Evolutionary conservation across 1,139 yeast species (phyloP).

Genomic region (Sporopachydermia cereana): DNA sequence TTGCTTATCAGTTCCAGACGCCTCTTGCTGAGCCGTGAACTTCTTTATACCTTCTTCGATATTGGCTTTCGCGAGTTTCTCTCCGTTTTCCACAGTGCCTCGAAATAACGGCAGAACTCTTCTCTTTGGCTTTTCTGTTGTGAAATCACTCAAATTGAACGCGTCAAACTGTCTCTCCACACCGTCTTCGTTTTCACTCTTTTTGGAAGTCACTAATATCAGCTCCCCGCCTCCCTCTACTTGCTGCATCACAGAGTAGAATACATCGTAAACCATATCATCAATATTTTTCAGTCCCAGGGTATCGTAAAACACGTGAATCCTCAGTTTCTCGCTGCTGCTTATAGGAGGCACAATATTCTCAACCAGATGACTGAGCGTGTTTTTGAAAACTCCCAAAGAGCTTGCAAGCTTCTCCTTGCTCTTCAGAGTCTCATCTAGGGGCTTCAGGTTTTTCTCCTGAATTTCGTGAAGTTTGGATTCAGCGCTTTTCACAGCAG

Average conservation of each 20-base stretch:
- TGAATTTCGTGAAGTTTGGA: constrained; percentile 27
- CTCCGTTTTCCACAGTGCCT: constrained; percentile 80
- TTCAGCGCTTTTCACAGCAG: constrained; percentile 48
- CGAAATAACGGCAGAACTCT: constrained; percentile 57
- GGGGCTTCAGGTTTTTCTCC: constrained; percentile 15
- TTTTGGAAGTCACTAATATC: constrained; percentile 36
- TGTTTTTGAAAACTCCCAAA: constrained; percentile 27
- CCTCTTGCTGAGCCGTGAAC: constrained; percentile 24
- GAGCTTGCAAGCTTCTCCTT: constrained; percentile 14
- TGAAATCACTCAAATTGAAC: constrained; percentile 7
- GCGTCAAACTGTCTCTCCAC: constrained; percentile 25
- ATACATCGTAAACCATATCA: constrained; percentile 51
- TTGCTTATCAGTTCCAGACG: constrained; percentile 10
- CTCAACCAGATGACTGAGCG: constrained; percentile 35
- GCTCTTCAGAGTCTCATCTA: constrained; percentile 21
- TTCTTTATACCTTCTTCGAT: constrained; percentile 59
- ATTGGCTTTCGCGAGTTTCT: constrained; percentile 77
- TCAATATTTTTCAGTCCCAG: constrained; percentile 60
- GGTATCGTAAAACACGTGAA: constrained; percentile 78
- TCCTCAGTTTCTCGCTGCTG: constrained; percentile 63
- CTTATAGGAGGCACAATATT: constrained; percentile 43
- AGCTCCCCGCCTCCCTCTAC: constrained; percentile 73
- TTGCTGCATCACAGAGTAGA: constrained; percentile 76
- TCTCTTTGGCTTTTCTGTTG: constrained; percentile 17
- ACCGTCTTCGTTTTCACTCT: constrained; percentile 24